These are phyloP conservation scores for Xylaria sp. DNA, from an alignment of 2,329 filamentous ascomycete genomes.

Conservation along the genomic window DNA sequence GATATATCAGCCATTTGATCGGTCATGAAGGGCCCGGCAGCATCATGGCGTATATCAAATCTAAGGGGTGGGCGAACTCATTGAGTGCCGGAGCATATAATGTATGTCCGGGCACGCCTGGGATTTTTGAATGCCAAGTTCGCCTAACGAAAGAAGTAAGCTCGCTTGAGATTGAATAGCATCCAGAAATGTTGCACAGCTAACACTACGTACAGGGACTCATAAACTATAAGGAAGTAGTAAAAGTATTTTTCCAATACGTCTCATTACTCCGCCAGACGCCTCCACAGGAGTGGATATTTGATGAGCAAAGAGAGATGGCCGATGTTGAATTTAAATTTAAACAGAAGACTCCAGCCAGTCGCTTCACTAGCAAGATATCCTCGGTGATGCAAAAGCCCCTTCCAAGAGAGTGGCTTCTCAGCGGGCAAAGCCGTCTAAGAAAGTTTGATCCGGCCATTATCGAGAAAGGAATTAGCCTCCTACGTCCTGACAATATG, in stretches of 20 bases:
- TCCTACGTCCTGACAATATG: conserved; percentile 88
- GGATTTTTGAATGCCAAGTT: conserved; percentile 82
- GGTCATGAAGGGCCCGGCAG: conserved; percentile 94
- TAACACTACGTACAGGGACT: conserved; percentile 62
- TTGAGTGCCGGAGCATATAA: conserved; percentile 80
- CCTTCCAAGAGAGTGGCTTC: conserved; percentile 84
- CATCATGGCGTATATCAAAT: conserved; percentile 89
- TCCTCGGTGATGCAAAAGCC: conserved; percentile 93
- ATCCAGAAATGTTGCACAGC: conserved; percentile 27
- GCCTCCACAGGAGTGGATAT: conserved; percentile 90
- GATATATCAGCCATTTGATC: conserved; percentile 88
- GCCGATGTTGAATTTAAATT: conserved; percentile 96
- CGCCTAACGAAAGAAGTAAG: conserved; percentile 82
- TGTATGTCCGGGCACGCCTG: conserved; percentile 80
- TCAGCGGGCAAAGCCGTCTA: conserved; percentile 82
- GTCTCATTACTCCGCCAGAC: conserved; percentile 84
- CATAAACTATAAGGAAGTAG: conserved; percentile 82
- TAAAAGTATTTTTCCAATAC: conserved; percentile 90
- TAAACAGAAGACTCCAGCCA: conserved; percentile 90
- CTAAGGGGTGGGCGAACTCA: conserved; percentile 88
- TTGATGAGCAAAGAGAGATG: conserved; percentile 89
- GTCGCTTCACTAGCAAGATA: conserved; percentile 85
- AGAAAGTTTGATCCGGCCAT: conserved; percentile 82
- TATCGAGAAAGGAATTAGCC: conserved; percentile 79
- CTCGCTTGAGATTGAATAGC: background rate